These are phyloP conservation scores for Anthracocystis setariae DNA, from an alignment of 1,284 basidiomycete genomes.

Conservation along the genomic window DNA sequence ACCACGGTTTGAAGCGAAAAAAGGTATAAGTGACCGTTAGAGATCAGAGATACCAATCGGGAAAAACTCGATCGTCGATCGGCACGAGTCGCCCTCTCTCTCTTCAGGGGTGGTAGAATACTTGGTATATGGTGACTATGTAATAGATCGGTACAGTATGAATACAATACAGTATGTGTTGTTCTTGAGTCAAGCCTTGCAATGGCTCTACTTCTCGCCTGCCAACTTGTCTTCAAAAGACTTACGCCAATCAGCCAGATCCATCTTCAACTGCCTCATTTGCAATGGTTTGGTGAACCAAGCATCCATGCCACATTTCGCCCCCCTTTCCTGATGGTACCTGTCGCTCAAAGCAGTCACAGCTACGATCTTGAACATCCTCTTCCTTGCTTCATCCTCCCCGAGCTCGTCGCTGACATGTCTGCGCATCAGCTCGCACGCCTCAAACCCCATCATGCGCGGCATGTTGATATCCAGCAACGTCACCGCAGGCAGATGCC, in stretches of 20 bases:
- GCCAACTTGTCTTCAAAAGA: conserved; percentile 23
- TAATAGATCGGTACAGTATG: too few relatives aligned
- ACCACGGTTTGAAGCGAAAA: too few relatives aligned
- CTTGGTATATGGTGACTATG: too few relatives aligned
- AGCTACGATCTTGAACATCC: conserved; percentile 43
- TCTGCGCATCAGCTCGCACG: conserved; percentile 45
- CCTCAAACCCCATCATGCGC: conserved; percentile 55
- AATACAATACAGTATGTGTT: too few relatives aligned
- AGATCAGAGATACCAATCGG: background rate
- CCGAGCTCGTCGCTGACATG: conserved; percentile 9
- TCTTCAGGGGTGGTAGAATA: too few relatives aligned
- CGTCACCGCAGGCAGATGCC: conserved; percentile 42
- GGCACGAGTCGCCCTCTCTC: background rate
- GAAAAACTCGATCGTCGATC: background rate
- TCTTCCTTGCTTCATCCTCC: background rate
- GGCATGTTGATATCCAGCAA: conserved; percentile 63
- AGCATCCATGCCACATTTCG: conserved; percentile 52
- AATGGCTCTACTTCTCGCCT: background rate
- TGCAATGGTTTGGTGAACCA: conserved; percentile 50
- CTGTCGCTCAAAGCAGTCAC: conserved; percentile 47
- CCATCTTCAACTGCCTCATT: conserved; percentile 32
- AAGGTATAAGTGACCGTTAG: too few relatives aligned
- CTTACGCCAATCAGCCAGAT: conserved; percentile 37
- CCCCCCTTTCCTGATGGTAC: conserved; percentile 35
- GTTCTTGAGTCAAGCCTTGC: background rate